These are phyloP conservation scores for Dioszegia aurantiaca DNA, from an alignment of 768 basidiomycete species.

Conservation along the genomic window DNA sequence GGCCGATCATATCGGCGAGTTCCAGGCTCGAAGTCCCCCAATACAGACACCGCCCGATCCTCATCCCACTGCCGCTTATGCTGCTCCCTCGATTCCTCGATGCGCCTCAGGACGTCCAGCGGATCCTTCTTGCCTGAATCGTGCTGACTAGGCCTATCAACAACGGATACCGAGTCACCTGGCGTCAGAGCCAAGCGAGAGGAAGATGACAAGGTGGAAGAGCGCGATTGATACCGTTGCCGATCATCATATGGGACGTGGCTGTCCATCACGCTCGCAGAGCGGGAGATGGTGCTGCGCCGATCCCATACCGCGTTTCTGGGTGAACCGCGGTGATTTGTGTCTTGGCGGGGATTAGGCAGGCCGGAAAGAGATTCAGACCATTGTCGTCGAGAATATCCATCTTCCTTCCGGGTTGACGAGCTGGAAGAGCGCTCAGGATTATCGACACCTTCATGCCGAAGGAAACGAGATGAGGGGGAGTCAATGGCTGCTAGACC, in stretches of 20 bases:
- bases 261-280: conserved; percentile 7
- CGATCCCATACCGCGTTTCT: neutral
- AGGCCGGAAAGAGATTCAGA: conserved; percentile 32
- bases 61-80: conserved; percentile 36
- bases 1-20: conserved; percentile 2
- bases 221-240: conserved; percentile 21
- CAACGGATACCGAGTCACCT: conserved; percentile 36
- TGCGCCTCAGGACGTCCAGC: conserved; percentile 30
- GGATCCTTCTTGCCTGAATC: conserved; percentile 28
- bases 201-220: conserved; percentile 6
- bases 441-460: conserved; percentile 9
- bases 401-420: conserved; percentile 1
- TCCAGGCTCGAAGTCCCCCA: conserved; percentile 19
- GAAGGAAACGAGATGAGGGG: conserved; percentile 5
- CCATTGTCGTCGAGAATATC: conserved; percentile 24
- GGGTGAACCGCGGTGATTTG: conserved; percentile 19
- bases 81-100: conserved; percentile 30
- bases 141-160: conserved; percentile 16
- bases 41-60: conserved; percentile 25
- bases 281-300: neutral
- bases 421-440: conserved; percentile 16
- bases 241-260: conserved; percentile 6
- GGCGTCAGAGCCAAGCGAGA: conserved; percentile 16
- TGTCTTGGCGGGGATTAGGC: conserved; percentile 3
- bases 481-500: too few species aligned